Evolutionary conservation across 2,329 filamentous ascomycete genomes (phyloP), one percentile per base, ranked within the genome.

Genomic region (Ramichloridium luteum): DNA sequence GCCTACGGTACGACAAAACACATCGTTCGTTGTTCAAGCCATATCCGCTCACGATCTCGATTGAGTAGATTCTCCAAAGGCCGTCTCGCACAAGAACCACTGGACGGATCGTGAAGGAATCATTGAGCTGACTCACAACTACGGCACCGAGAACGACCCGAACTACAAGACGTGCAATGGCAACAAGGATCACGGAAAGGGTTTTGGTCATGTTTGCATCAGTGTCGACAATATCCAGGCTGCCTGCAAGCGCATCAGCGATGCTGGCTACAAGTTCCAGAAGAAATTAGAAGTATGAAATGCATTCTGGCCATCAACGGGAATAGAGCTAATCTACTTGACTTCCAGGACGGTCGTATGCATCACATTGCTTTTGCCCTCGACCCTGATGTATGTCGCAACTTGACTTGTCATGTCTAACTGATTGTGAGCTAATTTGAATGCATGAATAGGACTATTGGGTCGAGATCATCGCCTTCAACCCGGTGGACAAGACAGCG

Each of bases 221-320:
- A 61, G 60, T 6, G 66, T 70, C 10, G 66, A 70, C 48, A 67
- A 69, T 38, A 78, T 94, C 41, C 81, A 93, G 61, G 83, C 80
- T 3, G 86, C 88, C 2, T 96, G 90, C 65, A 66, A 85, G 64
- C 72, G 86, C 35, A 70, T 98, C 38, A 84, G 93, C 57, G 80
- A 88, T 53, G 85, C 80, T 5, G 86, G 86, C 0, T 93, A 93
- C 62, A 72, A 71, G 41, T 98, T 96, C 61, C 84, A 96, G 68
- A 96, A 96, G 74, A 92, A 83, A 61, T 65, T 96, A 23, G 20
- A 23, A 23, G 20, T 23, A n/a, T 8, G 20, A n/a, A n/a, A n/a
- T n/a, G n/a, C n/a, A n/a, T n/a, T n/a, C n/a, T n/a, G n/a, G n/a
- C n/a, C n/a, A n/a, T n/a, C n/a, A n/a, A n/a, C n/a, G n/a, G n/a